Evolutionary conservation across 2,329 filamentous ascomycete genomes (phyloP), one percentile per base, ranked within the genome.

Genomic region (Macroventuria anomochaeta): DNA sequence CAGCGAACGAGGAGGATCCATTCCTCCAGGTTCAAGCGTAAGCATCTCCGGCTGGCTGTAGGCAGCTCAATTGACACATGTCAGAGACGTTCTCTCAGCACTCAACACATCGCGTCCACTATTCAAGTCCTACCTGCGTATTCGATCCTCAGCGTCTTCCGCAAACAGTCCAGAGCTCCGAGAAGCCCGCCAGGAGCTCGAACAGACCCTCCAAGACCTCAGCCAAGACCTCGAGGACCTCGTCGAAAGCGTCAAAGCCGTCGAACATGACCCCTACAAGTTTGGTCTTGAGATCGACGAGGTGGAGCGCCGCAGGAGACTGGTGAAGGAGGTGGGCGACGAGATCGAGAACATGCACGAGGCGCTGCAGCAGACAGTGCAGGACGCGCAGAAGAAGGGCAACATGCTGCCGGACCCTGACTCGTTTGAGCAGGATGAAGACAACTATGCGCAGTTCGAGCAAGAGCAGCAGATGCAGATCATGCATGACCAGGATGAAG

Each of bases 91-190:
- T 63, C 87, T 96, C 63, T 80, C 87, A 59, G 89, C 96, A 57
- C 87, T 99, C 60, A 84, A 88, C 62, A 86, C 85, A 12, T 89
- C 91, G 46, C 88, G 93, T 8, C 88, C 93, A 46, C 87, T 97
- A 52, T 97, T 97, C 81, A 88, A 90, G 60, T 97, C 93, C 13
- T 99, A 96, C 80, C 85, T 96, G 36, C 93, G 95, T 71, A 99
- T 99, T 78, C 91, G 92, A 70, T 95, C 92, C 38, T 88, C 96
- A 21, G 85, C 88, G 54, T 88, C 87, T 33, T 83, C 85, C 7
- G 78, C 87, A 12, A 81, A 82, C 36, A 93, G 90, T 15, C 72
- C 72, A 32, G 85, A 88, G 73, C 82, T 88, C 15, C 75, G 80
- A 37, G 85, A 88, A 77, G 81, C 85, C 5, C 84, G 85, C 51